Evolutionary conservation across 225 moss, liverwort and hornwort species (phyloP), one percentile per base, ranked within the genome.

Genomic region (Pseudisothecium myosuroides): DNA sequence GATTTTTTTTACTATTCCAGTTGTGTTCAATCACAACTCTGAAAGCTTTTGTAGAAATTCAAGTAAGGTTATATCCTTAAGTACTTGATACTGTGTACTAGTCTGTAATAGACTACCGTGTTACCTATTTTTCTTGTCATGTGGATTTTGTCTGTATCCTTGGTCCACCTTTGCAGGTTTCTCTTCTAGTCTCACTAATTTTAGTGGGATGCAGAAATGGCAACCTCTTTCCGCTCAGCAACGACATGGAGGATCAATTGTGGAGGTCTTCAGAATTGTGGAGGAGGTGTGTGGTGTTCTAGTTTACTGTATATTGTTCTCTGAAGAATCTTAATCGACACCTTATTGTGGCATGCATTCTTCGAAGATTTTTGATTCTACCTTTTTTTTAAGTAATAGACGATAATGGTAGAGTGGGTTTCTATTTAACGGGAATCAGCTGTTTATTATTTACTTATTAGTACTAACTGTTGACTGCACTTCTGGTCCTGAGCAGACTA

Each of bases 181-280:
- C 74, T 61, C 39, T 85, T 85, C 60, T 86, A 78, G 78, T 73
- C 80, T 88, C 75, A 88, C 49, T 74, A 66, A 76, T 88, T 86
- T 76, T 66, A 47, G 83, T 88, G 90, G 80, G 56, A 56, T 90
- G 84, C 93, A 96, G 96, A 96, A 94, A 89, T 98, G 98, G 98
- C 96, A 97, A 89, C 94, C 97, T n/a, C 92, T 97, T 39, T 98
- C 98, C 79, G 78, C 93, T 63, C 93, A 96, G 83, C 96, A 97
- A 87, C 97, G 97, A 69, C 94, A 96, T 88, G 92, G 95, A 74
- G 96, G 92, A 78, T 98, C 98, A 74, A 86, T 97, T 88, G 97
- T 98, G 41, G 98, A 98, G 85, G 96, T 98, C 86, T 98, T 98
- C 88, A 92, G 98, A 90, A 98, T 98, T 88, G 91, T 98, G 83